Evolutionary conservation across 441 rosid genomes (phyloP), one percentile per base, ranked within the genome.

Genomic region (Jatropha podagrica): DNA sequence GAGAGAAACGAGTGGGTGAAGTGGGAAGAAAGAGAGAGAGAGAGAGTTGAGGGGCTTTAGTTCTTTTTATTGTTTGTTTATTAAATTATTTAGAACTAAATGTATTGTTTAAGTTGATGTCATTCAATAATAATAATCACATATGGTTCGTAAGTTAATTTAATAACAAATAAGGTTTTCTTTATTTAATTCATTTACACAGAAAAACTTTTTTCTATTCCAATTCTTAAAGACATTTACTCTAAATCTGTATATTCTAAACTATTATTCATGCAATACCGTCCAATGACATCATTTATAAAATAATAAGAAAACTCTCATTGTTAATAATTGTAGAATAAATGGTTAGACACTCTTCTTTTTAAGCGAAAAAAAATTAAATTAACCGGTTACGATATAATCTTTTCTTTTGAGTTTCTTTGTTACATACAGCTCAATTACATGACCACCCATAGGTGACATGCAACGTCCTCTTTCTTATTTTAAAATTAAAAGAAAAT

Each of bases 71-170:
- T 48, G 52, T 12, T n/a, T 58, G 76, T 58, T 81, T 75, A 81
- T 74, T 81, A 75, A 81, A 77, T 83, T 64, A 67, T 48, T 71
- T 37, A 64, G 64, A 55, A 80, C 73, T 84, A 56, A 83, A 75
- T 80, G 81, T 32, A 32, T 52, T 14, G 73, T 72, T 23, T 82
- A 77, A 67, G 80, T 72, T 74, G 78, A 74, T 62, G 72, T 77
- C 80, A 76, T 81, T 79, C 51, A 81, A 73, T 79, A 49, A 51
- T 51, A 32, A 51, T 4, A n/a, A n/a, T 37, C 18, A n/a, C 26
- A 71, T n/a, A 42, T 46, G 26, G 27, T 66, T 10, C 65, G 4
- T 17, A 18, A 5, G 17, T 4, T 46, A 7, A 32, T 32, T 32
- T 32, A 70, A 37, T 38, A 67, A 67, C 32, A 27, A 17, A 62